phyloP scores from a whole-genome alignment of 768 basidiomycete species.

The Suillus americanus region DNA sequence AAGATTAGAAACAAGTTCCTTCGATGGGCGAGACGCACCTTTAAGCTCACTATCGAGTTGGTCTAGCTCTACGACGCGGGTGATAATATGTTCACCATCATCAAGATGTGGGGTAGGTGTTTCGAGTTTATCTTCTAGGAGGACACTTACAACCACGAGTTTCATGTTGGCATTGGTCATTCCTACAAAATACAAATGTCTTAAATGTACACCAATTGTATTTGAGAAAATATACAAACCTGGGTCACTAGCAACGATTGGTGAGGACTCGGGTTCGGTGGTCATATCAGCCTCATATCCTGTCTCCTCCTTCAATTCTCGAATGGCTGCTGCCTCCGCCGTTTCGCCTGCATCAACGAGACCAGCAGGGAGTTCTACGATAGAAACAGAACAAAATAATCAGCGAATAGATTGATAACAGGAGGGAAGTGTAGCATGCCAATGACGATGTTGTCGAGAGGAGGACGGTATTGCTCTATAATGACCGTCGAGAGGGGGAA shows the following conservation, averaged over 20 bases:
- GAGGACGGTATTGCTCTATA: slow-evolving; percentile 91
- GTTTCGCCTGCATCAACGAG: slow-evolving; percentile 86
- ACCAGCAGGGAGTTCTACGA: slow-evolving; percentile 61
- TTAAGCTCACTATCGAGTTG: slow-evolving; percentile 63
- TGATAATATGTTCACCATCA: slow-evolving; percentile 82
- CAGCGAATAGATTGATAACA: not conserved
- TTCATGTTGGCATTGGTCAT: slow-evolving; percentile 97
- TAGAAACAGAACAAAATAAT: not conserved
- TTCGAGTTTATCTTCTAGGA: slow-evolving; percentile 64
- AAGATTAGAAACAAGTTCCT: not conserved
- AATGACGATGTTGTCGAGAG: slow-evolving; percentile 72
- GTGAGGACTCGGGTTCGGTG: slow-evolving; percentile 59
- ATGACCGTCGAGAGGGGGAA: slow-evolving; percentile 80
- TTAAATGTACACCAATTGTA: not conserved
- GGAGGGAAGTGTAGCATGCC: slow-evolving; percentile 41
- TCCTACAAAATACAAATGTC: slow-evolving; percentile 52
- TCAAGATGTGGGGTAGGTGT: slow-evolving; percentile 77
- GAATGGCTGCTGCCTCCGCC: slow-evolving; percentile 74
- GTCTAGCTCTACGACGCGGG: slow-evolving; percentile 64
- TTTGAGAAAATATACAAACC: slow-evolving; percentile 40
- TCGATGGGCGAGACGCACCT: slow-evolving; percentile 45
- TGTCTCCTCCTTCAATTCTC: slow-evolving; percentile 93
- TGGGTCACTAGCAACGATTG: slow-evolving; percentile 67
- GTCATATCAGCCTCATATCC: slow-evolving; percentile 66
- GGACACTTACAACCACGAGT: slow-evolving; percentile 70